phyloP scores from a whole-genome alignment of 1,139 yeast species.

The Yamadazyma triangularis region DNA sequence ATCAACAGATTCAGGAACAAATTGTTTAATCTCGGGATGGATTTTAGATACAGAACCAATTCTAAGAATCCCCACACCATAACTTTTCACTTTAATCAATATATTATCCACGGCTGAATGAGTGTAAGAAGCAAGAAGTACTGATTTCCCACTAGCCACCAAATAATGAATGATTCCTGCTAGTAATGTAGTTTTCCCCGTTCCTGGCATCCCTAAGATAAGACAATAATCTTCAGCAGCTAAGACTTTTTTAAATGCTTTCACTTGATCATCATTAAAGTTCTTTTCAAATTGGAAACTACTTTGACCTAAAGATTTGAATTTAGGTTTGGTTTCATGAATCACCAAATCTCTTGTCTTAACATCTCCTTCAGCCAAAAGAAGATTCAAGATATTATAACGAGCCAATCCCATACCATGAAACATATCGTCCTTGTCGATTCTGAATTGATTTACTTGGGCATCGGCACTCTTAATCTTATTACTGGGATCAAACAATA shows the following conservation, averaged over 20 bases:
- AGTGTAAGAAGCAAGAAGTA: slow-evolving; percentile 81
- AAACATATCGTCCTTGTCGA: slow-evolving; percentile 78
- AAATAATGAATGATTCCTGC: slow-evolving; percentile 65
- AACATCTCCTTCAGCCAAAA: slow-evolving; percentile 51
- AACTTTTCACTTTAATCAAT: slow-evolving; percentile 60
- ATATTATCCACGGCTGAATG: slow-evolving; percentile 97
- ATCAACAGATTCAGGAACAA: slow-evolving; percentile 43
- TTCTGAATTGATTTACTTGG: too few species aligned
- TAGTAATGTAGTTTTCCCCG: slow-evolving; percentile 94
- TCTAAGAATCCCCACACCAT: slow-evolving; percentile 47
- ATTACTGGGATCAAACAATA: slow-evolving; percentile 44
- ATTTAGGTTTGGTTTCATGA: slow-evolving; percentile 41
- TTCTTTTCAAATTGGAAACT: slow-evolving; percentile 18
- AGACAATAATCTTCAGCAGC: slow-evolving; percentile 71
- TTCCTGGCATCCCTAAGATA: slow-evolving; percentile 97
- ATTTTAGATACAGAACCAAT: slow-evolving; percentile 56
- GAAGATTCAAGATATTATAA: slow-evolving; percentile 66
- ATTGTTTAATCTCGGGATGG: slow-evolving; percentile 57
- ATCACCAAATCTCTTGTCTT: slow-evolving; percentile 57
- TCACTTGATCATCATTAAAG: slow-evolving; percentile 60
- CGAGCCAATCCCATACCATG: slow-evolving; percentile 76
- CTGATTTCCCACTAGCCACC: slow-evolving; percentile 57
- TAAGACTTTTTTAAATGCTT: slow-evolving; percentile 64
- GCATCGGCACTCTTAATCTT: too few species aligned
- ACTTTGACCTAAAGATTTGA: slow-evolving; percentile 1